A percentile compares a stretch with the other conserved stretches of the same genome.
Conservation (phyloP, 202 grass and related monocot genomes). For the Schoenoplectus triqueter region DNA sequence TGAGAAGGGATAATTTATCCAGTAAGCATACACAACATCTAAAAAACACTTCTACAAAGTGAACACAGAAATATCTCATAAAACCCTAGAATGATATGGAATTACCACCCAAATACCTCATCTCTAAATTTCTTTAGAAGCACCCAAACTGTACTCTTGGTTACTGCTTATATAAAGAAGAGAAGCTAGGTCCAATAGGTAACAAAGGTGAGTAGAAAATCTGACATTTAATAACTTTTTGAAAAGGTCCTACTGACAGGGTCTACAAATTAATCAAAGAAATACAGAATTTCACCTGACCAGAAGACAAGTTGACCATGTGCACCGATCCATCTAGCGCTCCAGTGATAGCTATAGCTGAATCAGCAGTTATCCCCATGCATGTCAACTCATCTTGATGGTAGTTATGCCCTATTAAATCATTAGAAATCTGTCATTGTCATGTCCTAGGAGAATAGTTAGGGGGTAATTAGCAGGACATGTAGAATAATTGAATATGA, state of each 20-base stretch:
- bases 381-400: conserved; percentile 88
- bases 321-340: conserved; percentile 76
- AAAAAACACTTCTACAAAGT: neutral
- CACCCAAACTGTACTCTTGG: neutral
- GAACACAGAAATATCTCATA: conserved; percentile 7
- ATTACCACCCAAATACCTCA: conserved; percentile 12
- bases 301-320: conserved; percentile 72
- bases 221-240: too few species aligned
- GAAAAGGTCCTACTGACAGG: neutral
- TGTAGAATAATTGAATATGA: too few species aligned
- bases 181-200: conserved; percentile 13
- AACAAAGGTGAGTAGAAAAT: neutral
- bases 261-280: conserved; percentile 21
- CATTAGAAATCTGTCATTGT: neutral
- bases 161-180: conserved; percentile 21
- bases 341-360: conserved; percentile 67
- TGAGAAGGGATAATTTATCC: neutral
- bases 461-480: too few species aligned
- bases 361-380: conserved; percentile 74
- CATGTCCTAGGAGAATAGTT: too few species aligned
- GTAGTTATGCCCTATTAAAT: conserved; percentile 68
- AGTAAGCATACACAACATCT: neutral
- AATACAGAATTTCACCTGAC: conserved; percentile 52
- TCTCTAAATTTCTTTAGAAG: conserved; percentile 3
- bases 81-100: neutral